Percentiles rank a stretch among this genome's conserved stretches.
Evolutionary conservation across 2,329 filamentous ascomycete species (phyloP).

Genomic region (Pseudomassariella vexata): DNA sequence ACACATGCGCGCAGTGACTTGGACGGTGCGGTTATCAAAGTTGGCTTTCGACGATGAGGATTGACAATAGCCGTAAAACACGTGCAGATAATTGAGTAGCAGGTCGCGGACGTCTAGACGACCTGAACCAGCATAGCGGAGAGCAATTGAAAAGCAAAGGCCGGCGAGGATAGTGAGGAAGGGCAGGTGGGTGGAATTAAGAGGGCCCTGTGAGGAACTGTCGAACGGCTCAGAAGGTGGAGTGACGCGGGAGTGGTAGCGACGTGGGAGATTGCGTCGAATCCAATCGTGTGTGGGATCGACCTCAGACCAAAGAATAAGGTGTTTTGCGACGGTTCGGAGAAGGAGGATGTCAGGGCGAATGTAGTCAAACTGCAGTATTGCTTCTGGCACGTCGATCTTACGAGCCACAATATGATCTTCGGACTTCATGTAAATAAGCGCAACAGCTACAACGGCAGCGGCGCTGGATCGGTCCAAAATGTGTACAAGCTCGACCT

Average conservation of each 20-base stretch:
- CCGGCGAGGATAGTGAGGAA: slow-evolving; percentile 91
- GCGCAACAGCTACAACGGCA: slow-evolving; percentile 81
- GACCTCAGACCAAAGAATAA: slow-evolving; percentile 90
- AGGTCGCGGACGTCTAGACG: slow-evolving; percentile 70
- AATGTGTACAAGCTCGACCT: slow-evolving; percentile 86
- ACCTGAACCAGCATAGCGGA: slow-evolving; percentile 70
- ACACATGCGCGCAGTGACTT: slow-evolving; percentile 82
- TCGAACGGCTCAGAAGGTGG: slow-evolving; percentile 49
- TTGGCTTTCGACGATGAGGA: slow-evolving; percentile 26
- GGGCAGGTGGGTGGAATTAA: slow-evolving; percentile 79
- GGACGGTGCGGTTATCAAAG: slow-evolving; percentile 81
- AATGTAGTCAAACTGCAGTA: slow-evolving; percentile 91
- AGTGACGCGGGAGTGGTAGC: slow-evolving; percentile 58
- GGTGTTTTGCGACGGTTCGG: slow-evolving; percentile 78
- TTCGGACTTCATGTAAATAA: slow-evolving; percentile 97
- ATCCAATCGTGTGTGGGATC: slow-evolving; percentile 72
- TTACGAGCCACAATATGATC: slow-evolving; percentile 82
- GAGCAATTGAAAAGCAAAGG: slow-evolving; percentile 72
- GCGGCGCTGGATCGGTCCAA: slow-evolving; percentile 89
- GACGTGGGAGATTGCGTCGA: slow-evolving; percentile 61
- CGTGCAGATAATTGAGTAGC: slow-evolving; percentile 76
- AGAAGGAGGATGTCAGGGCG: slow-evolving; percentile 88
- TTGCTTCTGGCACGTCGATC: slow-evolving; percentile 85
- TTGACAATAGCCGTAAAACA: slow-evolving; percentile 73
- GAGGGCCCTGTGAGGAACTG: slow-evolving; percentile 20